Base-by-base conservation (phyloP, 2,329 filamentous ascomycete genomes). In the Macrophomina phaseolina region DNA sequence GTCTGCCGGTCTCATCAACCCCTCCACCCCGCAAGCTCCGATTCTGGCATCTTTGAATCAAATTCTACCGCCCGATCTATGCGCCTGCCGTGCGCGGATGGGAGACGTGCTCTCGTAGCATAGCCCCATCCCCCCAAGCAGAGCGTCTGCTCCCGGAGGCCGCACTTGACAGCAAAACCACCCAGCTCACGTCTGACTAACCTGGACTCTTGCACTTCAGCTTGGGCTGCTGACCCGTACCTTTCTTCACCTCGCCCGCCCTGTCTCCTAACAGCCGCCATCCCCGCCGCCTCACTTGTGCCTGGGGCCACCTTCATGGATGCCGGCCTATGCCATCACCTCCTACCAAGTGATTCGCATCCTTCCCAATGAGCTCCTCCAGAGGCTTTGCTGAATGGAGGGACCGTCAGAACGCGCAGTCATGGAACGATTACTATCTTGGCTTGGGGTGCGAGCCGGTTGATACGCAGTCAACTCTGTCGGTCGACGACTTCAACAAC, bases 221-320 rank as follows among this genome's bases (percentile, higher is more conserved):
- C 23, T 40, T 32, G 28, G 28, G 16, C 32, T 53, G 32, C 18
- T 61, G 40, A 23, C 30, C 58, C 18, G 18, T 49, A 28, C 32
- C 18, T 32, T 34, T 34, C 9, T 28, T 16, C 11, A 7, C 23
- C 45, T 45, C 30, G 30, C 2, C 34, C 30, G 42, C n/a, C 30
- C 38, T 28, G 8, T 23, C 45, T 28, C 28, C 30, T 40, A 16
- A 38, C 46, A n/a, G 58, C 58, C 34, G 45, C 58, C 58, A 38
- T 28, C 58, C 42, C 30, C 58, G 28, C n/a, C 16, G 7, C 52
- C 52, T 36, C 51, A 23, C 11, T 38, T 6, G 58, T 49, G 58
- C 58, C 58, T 62, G 58, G 42, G 58, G 58, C 58, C 30, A 16
- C 5, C 23, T 18, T 48, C 11, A 49, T 62, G 58, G 58, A 23